These are phyloP conservation scores for Thraustochytrium sp. DNA, from an alignment of 352 stramenopile genomes.

Conservation along the genomic window DNA sequence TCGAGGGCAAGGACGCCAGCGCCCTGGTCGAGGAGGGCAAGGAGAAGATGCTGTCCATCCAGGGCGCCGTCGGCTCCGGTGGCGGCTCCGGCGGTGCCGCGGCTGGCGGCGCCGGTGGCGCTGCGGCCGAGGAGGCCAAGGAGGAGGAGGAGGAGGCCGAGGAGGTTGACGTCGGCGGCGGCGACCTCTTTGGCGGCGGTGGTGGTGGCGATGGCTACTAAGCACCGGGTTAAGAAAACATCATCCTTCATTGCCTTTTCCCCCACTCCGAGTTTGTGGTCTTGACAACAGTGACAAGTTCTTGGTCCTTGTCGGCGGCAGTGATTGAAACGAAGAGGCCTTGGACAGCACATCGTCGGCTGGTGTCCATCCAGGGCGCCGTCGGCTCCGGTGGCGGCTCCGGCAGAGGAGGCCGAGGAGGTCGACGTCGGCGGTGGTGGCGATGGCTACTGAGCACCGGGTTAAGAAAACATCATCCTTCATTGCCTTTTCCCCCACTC, in stretches of 20 bases:
- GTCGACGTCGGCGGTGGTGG: constrained; percentile 51
- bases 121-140: constrained; percentile 53
- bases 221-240: neutral
- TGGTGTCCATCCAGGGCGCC: constrained; percentile 61
- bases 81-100: constrained; percentile 57
- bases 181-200: constrained; percentile 48
- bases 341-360: too few species aligned
- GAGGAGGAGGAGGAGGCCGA: constrained; percentile 58
- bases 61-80: constrained; percentile 32
- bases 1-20: constrained; percentile 65
- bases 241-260: neutral
- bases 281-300: too few species aligned
- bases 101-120: constrained; percentile 56
- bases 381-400: constrained; percentile 8
- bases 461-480: neutral
- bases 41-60: constrained; percentile 67
- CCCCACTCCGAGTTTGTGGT: too few species aligned
- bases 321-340: too few species aligned
- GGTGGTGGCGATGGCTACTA: constrained; percentile 51
- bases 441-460: constrained; percentile 45
- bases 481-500: neutral
- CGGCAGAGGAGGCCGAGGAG: constrained; percentile 56
- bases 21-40: constrained; percentile 60
- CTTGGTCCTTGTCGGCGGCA: too few species aligned
- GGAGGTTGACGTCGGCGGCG: constrained; percentile 51